phyloP scores from a whole-genome alignment of 495 filamentous ascomycete species.

The Penicillium manginii region DNA sequence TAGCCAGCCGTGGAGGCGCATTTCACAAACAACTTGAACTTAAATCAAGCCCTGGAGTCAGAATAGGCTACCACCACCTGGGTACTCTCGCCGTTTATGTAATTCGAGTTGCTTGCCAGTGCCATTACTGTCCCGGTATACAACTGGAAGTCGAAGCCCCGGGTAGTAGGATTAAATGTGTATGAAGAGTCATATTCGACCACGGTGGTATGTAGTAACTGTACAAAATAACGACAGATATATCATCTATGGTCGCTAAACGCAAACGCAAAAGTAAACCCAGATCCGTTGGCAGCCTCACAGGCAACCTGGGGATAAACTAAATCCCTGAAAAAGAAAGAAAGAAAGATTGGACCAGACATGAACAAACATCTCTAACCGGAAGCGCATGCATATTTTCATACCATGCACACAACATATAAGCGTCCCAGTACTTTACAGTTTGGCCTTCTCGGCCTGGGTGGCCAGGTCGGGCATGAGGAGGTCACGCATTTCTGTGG shows the following conservation, averaged over 20 bases:
- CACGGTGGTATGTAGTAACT: neutral
- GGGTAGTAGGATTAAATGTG: no score
- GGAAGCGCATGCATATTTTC: constrained; percentile 12
- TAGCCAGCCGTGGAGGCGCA: no score
- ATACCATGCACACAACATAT: constrained; percentile 11
- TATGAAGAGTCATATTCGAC: neutral
- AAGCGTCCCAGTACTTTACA: constrained; percentile 52
- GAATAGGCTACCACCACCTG: no score
- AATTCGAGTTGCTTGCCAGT: no score
- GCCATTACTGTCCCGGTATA: no score
- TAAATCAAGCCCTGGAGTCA: no score
- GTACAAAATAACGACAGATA: constrained; percentile 5
- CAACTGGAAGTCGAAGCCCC: no score
- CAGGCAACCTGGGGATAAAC: no score
- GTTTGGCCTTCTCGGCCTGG: constrained; percentile 79
- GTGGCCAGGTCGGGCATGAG: constrained; percentile 80
- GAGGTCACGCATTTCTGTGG: constrained; percentile 85
- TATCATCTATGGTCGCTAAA: constrained; percentile 3
- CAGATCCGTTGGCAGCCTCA: no score
- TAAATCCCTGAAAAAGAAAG: neutral
- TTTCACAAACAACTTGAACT: no score
- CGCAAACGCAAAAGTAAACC: neutral
- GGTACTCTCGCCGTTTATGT: no score
- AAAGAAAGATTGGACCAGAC: neutral
- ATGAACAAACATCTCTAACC: constrained; percentile 6